Base-by-base conservation (phyloP, 257 asterid species). In the Solanum raphanifolium region DNA sequence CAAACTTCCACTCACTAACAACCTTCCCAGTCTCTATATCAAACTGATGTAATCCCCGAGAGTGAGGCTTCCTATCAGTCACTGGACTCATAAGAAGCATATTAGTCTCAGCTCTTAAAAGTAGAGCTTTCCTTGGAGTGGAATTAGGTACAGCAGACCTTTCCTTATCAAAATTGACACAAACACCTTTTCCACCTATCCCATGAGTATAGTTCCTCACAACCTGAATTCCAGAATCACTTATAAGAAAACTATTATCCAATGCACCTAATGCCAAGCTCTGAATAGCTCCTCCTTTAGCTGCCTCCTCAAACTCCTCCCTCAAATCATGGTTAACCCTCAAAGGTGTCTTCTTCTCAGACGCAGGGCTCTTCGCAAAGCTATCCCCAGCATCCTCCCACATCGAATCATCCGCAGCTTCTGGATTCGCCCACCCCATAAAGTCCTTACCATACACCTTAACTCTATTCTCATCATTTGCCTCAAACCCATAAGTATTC, bases 401-500 rank as follows among this genome's bases (percentile, higher is more conserved):
- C 95, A 97, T 94, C 0, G 99, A 95, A 88, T 97, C 99, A 69
- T 97, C 99, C 0, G 99, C 99, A 13, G 86, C 90, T 68, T 95
- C 96, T 0, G 99, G 99, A 31, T 96, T 95, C 9, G 98, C 99
- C 99, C 99, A 97, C 21, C 95, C 98, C 0, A 97, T 89, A 74
- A 97, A 97, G 85, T 97, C 99, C 93, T 97, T 97, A 72, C 99
- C 99, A 2, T 93, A 97, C 9, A 97, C 98, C 94, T 96, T 97
- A 76, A 96, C 91, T 92, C 90, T 94, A 78, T 92, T 97, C 68
- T 81, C 96, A 83, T 96, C 96, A 86, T 93, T 97, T 13, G 98
- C 96, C 87, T 96, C 98, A 68, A 91, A 96, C 13, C 96, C 97
- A 88, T 93, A 91, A 9, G 96, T 96, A 72, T 97, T 97, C 95